phyloP scores from a whole-genome alignment of 108 stramenopile species.

The Cyclotella sp. region DNA sequence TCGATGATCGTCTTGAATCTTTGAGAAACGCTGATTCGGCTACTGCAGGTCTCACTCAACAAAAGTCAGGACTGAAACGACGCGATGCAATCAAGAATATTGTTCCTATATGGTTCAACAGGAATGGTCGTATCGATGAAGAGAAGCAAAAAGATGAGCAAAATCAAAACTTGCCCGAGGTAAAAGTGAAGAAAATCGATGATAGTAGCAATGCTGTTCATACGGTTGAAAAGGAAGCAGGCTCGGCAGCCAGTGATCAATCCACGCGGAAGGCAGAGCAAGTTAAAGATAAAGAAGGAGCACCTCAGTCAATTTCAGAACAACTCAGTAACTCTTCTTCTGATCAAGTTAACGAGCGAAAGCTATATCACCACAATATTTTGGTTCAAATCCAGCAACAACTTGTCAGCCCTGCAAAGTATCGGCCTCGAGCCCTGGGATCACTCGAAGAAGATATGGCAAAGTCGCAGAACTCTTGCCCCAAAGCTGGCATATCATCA shows the following conservation, averaged over 20 bases:
- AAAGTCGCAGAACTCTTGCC: slow-evolving; percentile 42
- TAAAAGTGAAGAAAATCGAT: background rate
- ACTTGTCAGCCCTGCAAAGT: slow-evolving; percentile 18
- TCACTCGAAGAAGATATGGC: slow-evolving; percentile 31
- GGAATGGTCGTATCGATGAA: slow-evolving; percentile 17
- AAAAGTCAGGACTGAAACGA: slow-evolving; percentile 29
- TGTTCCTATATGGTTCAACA: slow-evolving; percentile 47
- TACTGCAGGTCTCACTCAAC: background rate
- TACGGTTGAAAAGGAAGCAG: background rate
- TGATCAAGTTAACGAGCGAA: background rate
- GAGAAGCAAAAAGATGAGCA: background rate
- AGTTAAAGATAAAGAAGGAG: background rate
- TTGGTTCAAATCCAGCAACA: slow-evolving; percentile 42
- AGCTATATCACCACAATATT: slow-evolving; percentile 18
- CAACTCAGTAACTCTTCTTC: background rate
- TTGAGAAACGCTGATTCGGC: slow-evolving; percentile 23
- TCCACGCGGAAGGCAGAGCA: background rate
- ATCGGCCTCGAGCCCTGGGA: slow-evolving; percentile 25
- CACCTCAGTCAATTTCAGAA: no score
- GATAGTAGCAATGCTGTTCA: background rate
- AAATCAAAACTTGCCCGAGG: slow-evolving; percentile 3
- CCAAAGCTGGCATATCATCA: slow-evolving; percentile 31
- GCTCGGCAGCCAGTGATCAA: background rate
- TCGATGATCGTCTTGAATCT: slow-evolving; percentile 34
- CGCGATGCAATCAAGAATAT: slow-evolving; percentile 32